Base-by-base conservation (phyloP, 2,329 filamentous ascomycete species). In the Pseudogymnoascus sp. region DNA sequence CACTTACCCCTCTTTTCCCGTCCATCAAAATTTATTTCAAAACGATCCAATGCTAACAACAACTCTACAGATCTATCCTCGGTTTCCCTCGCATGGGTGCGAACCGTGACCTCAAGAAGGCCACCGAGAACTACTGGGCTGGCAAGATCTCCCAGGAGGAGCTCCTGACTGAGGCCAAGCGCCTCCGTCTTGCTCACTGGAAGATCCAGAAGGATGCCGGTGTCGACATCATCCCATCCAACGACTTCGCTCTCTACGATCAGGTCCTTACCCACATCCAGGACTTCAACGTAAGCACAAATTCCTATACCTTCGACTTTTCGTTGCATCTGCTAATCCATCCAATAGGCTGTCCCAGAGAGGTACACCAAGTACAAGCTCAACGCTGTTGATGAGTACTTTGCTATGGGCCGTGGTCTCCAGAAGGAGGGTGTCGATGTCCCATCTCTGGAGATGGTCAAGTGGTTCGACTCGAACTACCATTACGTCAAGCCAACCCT, bases 391-490 rank as follows among this genome's bases (percentile, higher is more conserved):
- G 94, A 99, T 81, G 88, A 96, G 82, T 97, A 97, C 87, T 99
- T 99, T 75, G 94, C 94, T 79, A 96, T 99, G 91, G 94, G 94
- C 74, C 90, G 94, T 87, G 94, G 94, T 75, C 92, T 95, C 81
- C 94, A 99, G 82, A 95, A 91, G 87, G 86, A 87, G 74, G 86
- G 90, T 77, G 84, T 97, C 71, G 94, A 99, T 78, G 94, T 97
- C 69, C 91, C 93, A 71, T 85, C 84, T 74, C 82, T 96, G 79
- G 94, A 99, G 85, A 99, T 99, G 94, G 94, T 99, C 73, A 99
- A 99, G 85, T 99, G 94, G 94, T 99, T 99, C 76, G 94, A 99
- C 85, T 96, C 92, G 69, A 99, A 99, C 89, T 99, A 99, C 88
- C 94, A 97, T 86, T 99, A 99, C 79, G 94, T 97, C 81, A 97